These are phyloP conservation scores for Astrothelium subdiscretum DNA, from an alignment of 495 filamentous ascomycete species.

Conservation along the genomic window DNA sequence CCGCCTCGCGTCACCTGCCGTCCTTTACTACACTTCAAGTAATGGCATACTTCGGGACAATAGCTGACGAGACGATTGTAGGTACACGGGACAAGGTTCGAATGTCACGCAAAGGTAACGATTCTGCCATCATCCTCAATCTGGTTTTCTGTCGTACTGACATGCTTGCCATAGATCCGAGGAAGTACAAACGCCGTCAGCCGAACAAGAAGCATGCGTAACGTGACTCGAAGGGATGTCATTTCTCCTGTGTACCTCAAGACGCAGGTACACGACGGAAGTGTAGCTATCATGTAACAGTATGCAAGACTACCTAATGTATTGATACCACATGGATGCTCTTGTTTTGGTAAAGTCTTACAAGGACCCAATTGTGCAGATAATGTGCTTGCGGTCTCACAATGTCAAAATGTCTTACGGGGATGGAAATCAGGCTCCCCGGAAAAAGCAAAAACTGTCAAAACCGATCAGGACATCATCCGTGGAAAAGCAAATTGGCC, in stretches of 20 bases:
- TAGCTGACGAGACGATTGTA: not conserved
- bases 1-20: not conserved
- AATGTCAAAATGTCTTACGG: no score
- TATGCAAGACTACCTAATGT: not conserved
- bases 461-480: no score
- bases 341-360: no score
- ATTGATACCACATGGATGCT: not conserved
- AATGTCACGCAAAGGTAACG: conserved; percentile 19
- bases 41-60: not conserved
- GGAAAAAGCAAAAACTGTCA: no score
- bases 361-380: no score
- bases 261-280: not conserved
- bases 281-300: not conserved
- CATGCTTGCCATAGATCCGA: conserved; percentile 6
- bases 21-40: not conserved
- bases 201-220: conserved; percentile 7
- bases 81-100: conserved; percentile 10
- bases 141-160: conserved; percentile 3
- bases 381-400: no score
- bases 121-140: not conserved
- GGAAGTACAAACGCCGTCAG: conserved; percentile 13
- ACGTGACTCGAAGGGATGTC: not conserved
- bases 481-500: no score
- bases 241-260: not conserved
- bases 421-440: no score